phyloP scores from a whole-genome alignment of 768 basidiomycete species.

The Trametes maxima region DNA sequence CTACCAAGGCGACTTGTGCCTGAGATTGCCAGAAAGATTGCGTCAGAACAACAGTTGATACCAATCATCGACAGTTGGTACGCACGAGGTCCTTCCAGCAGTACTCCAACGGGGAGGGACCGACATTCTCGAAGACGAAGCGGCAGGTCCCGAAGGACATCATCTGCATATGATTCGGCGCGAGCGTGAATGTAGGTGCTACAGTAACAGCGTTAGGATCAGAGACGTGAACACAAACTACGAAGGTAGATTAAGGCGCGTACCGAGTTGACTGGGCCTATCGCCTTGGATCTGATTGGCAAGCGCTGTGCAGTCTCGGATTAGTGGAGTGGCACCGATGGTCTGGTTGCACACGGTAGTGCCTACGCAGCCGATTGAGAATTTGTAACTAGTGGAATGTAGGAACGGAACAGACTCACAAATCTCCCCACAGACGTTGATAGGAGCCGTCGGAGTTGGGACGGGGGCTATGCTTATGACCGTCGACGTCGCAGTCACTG shows the following conservation, averaged over 20 bases:
- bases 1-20: too few species aligned
- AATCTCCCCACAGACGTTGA: conserved; percentile 23
- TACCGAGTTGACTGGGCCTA: conserved; percentile 20
- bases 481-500: too few species aligned
- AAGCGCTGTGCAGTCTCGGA: conserved; percentile 23
- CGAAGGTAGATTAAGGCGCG: neutral
- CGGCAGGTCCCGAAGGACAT: conserved; percentile 30
- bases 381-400: neutral
- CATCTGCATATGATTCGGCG: conserved; percentile 20
- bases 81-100: conserved; percentile 27
- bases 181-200: conserved; percentile 24
- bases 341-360: conserved; percentile 20
- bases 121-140: conserved; percentile 30
- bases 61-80: too few species aligned
- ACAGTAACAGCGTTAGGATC: neutral
- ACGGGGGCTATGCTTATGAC: too few species aligned
- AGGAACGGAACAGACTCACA: conserved; percentile 19
- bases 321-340: conserved; percentile 22
- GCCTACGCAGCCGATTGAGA: conserved; percentile 5
- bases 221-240: neutral
- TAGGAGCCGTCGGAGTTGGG: too few species aligned
- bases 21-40: too few species aligned
- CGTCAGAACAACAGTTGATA: too few species aligned
- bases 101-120: conserved; percentile 22
- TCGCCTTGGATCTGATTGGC: conserved; percentile 24